Percentiles rank a stretch among this genome's conserved stretches.
Evolutionary conservation across 805 yeast genomes (phyloP).

Genomic region (Priceomyces melissophilus): DNA sequence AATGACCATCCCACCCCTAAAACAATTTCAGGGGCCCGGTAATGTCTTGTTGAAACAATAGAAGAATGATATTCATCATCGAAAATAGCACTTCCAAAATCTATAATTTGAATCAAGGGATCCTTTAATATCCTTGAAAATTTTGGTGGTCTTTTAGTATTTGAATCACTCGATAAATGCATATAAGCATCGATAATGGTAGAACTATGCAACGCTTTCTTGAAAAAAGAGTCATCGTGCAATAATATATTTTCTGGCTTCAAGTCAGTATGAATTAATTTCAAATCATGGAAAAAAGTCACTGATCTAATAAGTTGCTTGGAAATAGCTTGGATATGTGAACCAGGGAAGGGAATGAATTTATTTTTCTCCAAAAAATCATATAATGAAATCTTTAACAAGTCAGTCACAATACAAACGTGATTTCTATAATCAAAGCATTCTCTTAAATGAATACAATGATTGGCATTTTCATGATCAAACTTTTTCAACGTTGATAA

Average conservation of each 20-base stretch:
- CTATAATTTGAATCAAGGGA: constrained; percentile 86
- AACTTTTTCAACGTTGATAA: constrained; percentile 67
- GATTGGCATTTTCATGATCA: constrained; percentile 64
- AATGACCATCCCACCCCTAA: constrained; percentile 95
- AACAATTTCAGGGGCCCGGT: constrained; percentile 95
- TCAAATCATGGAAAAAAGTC: constrained; percentile 84
- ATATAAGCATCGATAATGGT: constrained; percentile 34
- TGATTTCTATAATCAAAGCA: constrained; percentile 92
- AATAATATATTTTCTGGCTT: constrained; percentile 93
- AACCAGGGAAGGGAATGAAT: constrained; percentile 88
- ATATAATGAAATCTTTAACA: constrained; percentile 78
- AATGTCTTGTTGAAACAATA: constrained; percentile 91
- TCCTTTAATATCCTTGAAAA: constrained; percentile 54
- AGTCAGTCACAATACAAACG: constrained; percentile 88
- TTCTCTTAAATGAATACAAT: constrained; percentile 82
- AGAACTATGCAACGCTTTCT: constrained; percentile 32
- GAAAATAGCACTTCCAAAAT: constrained; percentile 96
- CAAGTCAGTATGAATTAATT: constrained; percentile 89
- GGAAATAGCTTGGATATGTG: constrained; percentile 86
- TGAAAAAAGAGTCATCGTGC: constrained; percentile 46
- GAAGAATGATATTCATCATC: constrained; percentile 91
- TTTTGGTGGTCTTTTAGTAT: constrained; percentile 26
- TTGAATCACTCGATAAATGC: constrained; percentile 17
- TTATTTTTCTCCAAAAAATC: constrained; percentile 85
- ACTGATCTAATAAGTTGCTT: constrained; percentile 82